phyloP scores from a whole-genome alignment of 345 rosid genomes.

The Gossypium mustelinum region DNA sequence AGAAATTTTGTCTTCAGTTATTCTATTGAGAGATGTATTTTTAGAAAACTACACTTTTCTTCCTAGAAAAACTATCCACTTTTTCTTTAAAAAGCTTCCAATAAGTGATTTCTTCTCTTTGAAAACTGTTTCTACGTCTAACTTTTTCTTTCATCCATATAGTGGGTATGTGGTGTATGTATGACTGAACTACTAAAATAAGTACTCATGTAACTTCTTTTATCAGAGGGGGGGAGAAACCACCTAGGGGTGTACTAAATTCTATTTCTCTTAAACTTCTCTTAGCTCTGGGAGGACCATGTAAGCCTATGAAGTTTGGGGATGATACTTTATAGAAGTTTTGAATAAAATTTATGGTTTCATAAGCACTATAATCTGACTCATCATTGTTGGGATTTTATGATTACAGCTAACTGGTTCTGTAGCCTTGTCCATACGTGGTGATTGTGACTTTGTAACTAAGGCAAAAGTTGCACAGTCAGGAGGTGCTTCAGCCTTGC shows the following conservation, averaged over 20 bases:
- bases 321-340: not conserved
- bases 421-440: conserved; percentile 60
- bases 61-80: not conserved
- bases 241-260: not conserved
- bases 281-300: not conserved
- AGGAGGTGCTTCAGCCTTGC: conserved; percentile 70
- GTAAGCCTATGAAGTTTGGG: not conserved
- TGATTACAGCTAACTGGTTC: conserved; percentile 58
- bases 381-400: conserved; percentile 6
- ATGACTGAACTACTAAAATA: not conserved
- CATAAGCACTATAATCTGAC: not conserved
- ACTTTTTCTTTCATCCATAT: not conserved
- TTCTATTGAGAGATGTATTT: not conserved
- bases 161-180: not conserved
- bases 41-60: not conserved
- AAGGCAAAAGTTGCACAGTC: conserved; percentile 81
- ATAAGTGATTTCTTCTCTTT: not conserved
- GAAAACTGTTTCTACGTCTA: not conserved
- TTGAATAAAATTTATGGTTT: not conserved
- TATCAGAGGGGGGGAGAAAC: not conserved
- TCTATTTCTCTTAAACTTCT: not conserved
- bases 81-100: not conserved
- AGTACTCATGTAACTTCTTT: not conserved
- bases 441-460: conserved; percentile 67
- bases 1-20: not conserved